These are phyloP conservation scores for Mycogone perniciosa DNA, from an alignment of 2,329 filamentous ascomycete species.

Conservation along the genomic window DNA sequence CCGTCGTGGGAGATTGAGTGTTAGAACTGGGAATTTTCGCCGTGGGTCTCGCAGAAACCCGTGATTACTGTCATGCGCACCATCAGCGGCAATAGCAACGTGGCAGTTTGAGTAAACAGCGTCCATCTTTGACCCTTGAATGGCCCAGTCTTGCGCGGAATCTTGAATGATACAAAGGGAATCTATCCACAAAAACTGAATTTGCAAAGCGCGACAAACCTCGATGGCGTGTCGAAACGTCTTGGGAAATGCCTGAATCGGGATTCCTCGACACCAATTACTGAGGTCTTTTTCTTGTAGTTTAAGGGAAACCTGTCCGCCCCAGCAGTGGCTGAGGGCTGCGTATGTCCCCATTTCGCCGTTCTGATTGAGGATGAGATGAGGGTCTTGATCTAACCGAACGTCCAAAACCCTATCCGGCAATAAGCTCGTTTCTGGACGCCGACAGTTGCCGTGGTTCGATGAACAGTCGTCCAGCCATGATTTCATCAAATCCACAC, in stretches of 20 bases:
- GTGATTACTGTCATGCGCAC: conserved; percentile 7
- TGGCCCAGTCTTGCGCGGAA: conserved; percentile 11
- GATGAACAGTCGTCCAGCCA: background rate
- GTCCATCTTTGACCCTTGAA: conserved; percentile 13
- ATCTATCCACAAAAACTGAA: conserved; percentile 15
- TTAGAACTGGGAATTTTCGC: background rate
- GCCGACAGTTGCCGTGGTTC: background rate
- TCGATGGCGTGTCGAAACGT: conserved; percentile 14
- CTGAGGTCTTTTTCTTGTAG: background rate
- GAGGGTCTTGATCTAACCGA: background rate
- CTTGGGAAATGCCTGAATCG: conserved; percentile 6
- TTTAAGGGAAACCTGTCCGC: conserved; percentile 5
- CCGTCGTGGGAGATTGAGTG: background rate
- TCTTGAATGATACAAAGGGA: conserved; percentile 16
- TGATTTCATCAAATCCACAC: background rate
- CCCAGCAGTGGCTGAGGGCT: conserved; percentile 14
- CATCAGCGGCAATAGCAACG: conserved; percentile 9
- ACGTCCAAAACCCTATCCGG: background rate
- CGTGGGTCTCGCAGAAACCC: conserved; percentile 1
- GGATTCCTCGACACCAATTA: conserved; percentile 1
- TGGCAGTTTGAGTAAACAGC: conserved; percentile 13
- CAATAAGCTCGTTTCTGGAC: background rate
- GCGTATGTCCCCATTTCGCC: conserved; percentile 3
- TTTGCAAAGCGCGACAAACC: conserved; percentile 1
- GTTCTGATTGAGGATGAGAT: background rate